These are phyloP conservation scores for Fragaria ananassa DNA, from an alignment of 306 rosid genomes.

Conservation along the genomic window DNA sequence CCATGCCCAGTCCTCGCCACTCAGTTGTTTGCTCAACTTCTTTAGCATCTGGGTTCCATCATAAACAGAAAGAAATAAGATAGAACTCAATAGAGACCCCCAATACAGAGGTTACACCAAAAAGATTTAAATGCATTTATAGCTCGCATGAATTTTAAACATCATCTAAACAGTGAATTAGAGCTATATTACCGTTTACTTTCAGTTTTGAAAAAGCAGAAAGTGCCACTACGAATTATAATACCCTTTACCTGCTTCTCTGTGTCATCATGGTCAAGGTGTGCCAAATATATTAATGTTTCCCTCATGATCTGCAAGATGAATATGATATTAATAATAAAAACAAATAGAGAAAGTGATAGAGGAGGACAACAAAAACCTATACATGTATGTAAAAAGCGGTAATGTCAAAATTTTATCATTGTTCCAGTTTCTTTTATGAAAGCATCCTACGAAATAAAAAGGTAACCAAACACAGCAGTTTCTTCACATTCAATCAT, in stretches of 20 bases:
- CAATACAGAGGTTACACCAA: background rate
- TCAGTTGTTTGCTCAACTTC: conserved; percentile 87
- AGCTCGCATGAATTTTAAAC: background rate
- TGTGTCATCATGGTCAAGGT: conserved; percentile 98
- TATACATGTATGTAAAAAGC: background rate
- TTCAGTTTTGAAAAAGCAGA: background rate
- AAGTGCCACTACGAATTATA: background rate
- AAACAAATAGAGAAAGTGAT: background rate
- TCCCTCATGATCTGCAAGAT: conserved; percentile 94
- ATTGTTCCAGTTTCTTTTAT: background rate
- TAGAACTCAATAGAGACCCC: background rate
- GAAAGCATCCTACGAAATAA: background rate
- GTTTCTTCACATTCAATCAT: background rate
- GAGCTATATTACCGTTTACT: background rate
- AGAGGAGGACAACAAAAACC: background rate
- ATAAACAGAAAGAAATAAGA: background rate
- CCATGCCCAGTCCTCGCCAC: conserved; percentile 99
- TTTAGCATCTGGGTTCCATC: conserved; percentile 67
- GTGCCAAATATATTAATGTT: conserved; percentile 90
- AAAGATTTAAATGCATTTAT: background rate
- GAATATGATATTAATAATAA: conserved; percentile 14
- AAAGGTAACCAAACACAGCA: background rate
- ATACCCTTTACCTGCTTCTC: conserved; percentile 71
- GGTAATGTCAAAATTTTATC: background rate
- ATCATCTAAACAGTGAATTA: background rate